These are phyloP conservation scores for Emergomyces pasteurianus DNA, from an alignment of 2,329 filamentous ascomycete species.

Conservation along the genomic window DNA sequence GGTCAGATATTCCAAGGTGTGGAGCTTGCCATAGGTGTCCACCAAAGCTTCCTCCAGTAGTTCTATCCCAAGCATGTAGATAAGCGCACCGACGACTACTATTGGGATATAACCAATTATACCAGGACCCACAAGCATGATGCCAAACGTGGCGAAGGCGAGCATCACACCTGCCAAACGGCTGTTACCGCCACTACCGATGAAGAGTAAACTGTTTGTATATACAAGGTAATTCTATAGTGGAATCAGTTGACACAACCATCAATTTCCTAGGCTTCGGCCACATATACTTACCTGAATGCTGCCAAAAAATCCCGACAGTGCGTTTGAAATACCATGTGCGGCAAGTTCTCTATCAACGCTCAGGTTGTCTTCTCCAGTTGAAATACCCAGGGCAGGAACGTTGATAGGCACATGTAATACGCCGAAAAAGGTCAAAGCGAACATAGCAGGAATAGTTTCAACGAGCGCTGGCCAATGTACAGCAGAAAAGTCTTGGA, in stretches of 20 bases:
- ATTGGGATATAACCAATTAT: conserved; percentile 92
- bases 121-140: conserved; percentile 74
- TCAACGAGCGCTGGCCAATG: conserved; percentile 74
- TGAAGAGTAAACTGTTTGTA: conserved; percentile 94
- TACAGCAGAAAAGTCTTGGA: conserved; percentile 64
- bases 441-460: conserved; percentile 88
- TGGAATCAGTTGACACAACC: neutral
- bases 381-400: conserved; percentile 78
- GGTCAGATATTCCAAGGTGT: conserved; percentile 77
- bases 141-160: conserved; percentile 63
- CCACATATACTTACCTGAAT: conserved; percentile 46
- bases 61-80: conserved; percentile 90
- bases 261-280: neutral
- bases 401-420: conserved; percentile 98
- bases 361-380: conserved; percentile 82
- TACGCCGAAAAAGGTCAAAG: conserved; percentile 92
- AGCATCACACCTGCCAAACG: conserved; percentile 78
- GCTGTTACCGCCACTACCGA: conserved; percentile 78
- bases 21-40: conserved; percentile 77
- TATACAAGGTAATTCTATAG: conserved; percentile 95
- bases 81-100: conserved; percentile 91
- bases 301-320: conserved; percentile 77
- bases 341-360: conserved; percentile 84
- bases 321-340: conserved; percentile 82
- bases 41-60: conserved; percentile 79